Evolutionary conservation across 345 rosid species (phyloP).

Genomic region (Populus deltoides): DNA sequence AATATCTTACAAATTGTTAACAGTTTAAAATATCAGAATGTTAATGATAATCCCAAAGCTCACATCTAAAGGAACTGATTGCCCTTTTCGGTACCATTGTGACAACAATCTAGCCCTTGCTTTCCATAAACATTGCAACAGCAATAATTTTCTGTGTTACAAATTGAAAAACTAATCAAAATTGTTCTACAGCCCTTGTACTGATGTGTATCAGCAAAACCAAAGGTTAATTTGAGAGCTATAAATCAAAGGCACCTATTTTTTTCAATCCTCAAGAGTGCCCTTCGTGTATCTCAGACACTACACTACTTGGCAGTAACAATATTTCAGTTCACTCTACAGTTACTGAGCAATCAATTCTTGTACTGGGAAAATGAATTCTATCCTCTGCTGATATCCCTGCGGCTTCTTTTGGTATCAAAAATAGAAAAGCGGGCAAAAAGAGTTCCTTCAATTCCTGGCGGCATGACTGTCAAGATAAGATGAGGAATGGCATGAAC

Average conservation of each 20-base stretch:
- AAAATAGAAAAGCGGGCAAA: slow-evolving; percentile 73
- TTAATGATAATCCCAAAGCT: no score
- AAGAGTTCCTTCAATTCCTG: slow-evolving; percentile 93
- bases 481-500: no score
- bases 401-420: slow-evolving; percentile 90
- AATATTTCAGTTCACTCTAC: neutral
- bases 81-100: no score
- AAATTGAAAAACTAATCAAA: neutral
- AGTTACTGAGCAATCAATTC: neutral
- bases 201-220: neutral
- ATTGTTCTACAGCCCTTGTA: neutral
- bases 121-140: neutral
- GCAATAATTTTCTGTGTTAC: neutral
- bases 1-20: no score
- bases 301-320: neutral
- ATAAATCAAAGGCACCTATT: neutral
- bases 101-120: no score
- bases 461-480: slow-evolving; percentile 86
- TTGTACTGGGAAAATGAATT: neutral
- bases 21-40: no score
- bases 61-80: no score
- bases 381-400: slow-evolving; percentile 57
- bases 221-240: neutral
- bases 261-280: neutral
- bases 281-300: neutral